Percentiles rank a stretch among this genome's conserved stretches.
Conservation (phyloP, 2,329 filamentous ascomycete species). For the Colletotrichum sojae region DNA sequence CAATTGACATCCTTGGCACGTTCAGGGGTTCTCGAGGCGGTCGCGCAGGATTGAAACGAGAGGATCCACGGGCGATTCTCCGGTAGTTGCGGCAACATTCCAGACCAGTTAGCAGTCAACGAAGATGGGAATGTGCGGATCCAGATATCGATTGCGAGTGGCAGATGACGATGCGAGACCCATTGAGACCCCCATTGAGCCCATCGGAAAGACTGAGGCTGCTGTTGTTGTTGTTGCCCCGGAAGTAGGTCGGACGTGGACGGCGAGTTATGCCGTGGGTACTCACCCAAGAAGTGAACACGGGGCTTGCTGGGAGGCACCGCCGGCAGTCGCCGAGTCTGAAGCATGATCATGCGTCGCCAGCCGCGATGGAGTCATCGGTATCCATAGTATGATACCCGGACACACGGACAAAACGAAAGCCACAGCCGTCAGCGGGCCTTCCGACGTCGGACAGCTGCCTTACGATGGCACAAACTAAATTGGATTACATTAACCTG, state of each 20-base stretch:
- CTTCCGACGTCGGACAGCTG: constrained; percentile 32
- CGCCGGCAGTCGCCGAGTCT: constrained; percentile 22
- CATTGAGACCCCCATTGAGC: constrained; percentile 17
- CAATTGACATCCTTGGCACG: constrained; percentile 26
- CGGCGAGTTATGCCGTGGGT: constrained; percentile 12
- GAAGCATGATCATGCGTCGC: constrained; percentile 35
- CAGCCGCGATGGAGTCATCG: constrained; percentile 33
- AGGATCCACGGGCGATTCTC: constrained; percentile 22
- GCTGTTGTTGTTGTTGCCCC: not conserved
- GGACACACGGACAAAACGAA: constrained; percentile 25
- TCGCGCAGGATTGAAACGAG: constrained; percentile 21
- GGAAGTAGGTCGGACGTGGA: not conserved
- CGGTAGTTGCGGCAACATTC: constrained; percentile 18
- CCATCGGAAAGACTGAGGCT: constrained; percentile 1
- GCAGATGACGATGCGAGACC: constrained; percentile 25
- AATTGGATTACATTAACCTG: not conserved
- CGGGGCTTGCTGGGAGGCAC: constrained; percentile 3
- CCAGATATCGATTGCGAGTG: constrained; percentile 13
- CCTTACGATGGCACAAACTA: constrained; percentile 3
- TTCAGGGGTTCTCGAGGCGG: constrained; percentile 26
- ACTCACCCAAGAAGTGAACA: not conserved
- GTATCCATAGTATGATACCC: constrained; percentile 11
- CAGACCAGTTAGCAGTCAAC: constrained; percentile 21
- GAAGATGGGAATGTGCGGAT: constrained; percentile 15
- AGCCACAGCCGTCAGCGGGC: constrained; percentile 12